Base-by-base conservation (phyloP, 208 protist species). In the Crithidia expoeki region DNA sequence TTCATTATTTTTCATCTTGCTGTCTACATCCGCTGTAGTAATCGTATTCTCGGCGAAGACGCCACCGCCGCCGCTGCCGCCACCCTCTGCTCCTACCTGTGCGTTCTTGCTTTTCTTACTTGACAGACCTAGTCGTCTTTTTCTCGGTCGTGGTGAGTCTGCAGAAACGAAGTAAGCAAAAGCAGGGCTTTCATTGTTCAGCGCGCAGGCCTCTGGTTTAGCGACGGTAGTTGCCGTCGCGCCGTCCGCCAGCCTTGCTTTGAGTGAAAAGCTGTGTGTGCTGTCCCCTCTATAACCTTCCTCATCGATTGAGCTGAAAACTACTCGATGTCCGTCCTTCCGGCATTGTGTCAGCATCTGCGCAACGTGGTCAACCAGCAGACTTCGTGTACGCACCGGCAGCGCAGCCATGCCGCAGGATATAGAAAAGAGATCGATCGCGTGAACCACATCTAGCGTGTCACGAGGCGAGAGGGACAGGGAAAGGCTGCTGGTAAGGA, bases 401-500 rank as follows among this genome's bases (percentile, higher is more conserved):
- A 91, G 56, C 25, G 78, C 63, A 1, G 71, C 53, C 14, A 61
- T 66, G 4, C 82, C 82, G 61, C 81, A 85, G 21, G 42, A 38
- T 12, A 52, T 32, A 0, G 84, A 88, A 68, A 95, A 93, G 42
- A 85, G 47, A 12, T 72, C 74, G 17, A 78, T 71, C 6, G 77
- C 68, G 25, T 57, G 50, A 21, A 82, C 65, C 2, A 87, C 44
- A 38, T 91, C 85, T 30, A 87, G 52, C 6, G 79, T 65, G 56
- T 91, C 90, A 38, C 83, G 27, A 1, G 78, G 76, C 10, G 68
- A 62, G 21, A 89, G 56, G 36, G 80, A 62, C 38, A 86, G 72
- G 66, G 85, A 93, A 0, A 95, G 69, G 12, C 79, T 72, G 68
- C 87, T 92, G 51, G 74, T 71, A 17, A 91, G 60, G 2, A 95